Percentiles rank a stretch among this genome's conserved stretches.
phyloP scores from a whole-genome alignment of 2,329 filamentous ascomycete species.

The Fusarium solani-melongenae region DNA sequence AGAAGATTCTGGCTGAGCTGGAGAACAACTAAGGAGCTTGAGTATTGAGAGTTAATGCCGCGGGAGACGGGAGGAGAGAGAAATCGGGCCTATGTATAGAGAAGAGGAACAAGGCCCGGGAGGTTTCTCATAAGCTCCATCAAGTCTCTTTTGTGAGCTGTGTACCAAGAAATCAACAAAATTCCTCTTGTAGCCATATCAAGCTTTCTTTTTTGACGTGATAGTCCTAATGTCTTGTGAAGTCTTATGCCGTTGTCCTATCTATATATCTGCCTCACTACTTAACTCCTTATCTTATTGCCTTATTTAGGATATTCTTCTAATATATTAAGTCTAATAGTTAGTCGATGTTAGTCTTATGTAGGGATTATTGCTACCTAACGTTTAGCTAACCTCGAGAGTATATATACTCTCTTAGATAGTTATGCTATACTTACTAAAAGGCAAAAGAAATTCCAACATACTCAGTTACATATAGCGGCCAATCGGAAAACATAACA shows the following conservation, averaged over 20 bases:
- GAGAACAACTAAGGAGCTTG: conserved; percentile 67
- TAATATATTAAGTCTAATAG: neutral
- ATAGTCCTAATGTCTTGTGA: neutral
- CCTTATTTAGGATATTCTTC: neutral
- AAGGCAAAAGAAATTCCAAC: neutral
- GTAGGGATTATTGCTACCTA: too few species aligned
- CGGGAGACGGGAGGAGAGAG: conserved; percentile 47
- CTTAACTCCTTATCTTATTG: neutral
- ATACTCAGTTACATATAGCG: too few species aligned
- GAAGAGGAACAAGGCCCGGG: conserved; percentile 63
- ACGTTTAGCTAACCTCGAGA: too few species aligned
- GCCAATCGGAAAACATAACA: neutral
- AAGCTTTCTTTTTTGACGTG: conserved; percentile 42
- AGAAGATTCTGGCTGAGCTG: conserved; percentile 99
- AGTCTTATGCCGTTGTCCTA: neutral
- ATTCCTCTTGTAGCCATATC: conserved; percentile 57
- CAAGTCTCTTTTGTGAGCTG: conserved; percentile 70
- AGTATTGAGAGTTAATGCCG: conserved; percentile 49
- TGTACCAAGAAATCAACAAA: conserved; percentile 68
- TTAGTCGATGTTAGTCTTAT: too few species aligned
- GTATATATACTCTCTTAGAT: neutral
- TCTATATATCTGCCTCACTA: neutral
- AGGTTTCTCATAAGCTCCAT: conserved; percentile 65
- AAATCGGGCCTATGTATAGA: conserved; percentile 65
- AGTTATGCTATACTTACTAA: neutral